A percentile compares a stretch with the other conserved stretches of the same genome.
Conservation (phyloP, 1,284 basidiomycete species). For the Boletus smithii region DNA sequence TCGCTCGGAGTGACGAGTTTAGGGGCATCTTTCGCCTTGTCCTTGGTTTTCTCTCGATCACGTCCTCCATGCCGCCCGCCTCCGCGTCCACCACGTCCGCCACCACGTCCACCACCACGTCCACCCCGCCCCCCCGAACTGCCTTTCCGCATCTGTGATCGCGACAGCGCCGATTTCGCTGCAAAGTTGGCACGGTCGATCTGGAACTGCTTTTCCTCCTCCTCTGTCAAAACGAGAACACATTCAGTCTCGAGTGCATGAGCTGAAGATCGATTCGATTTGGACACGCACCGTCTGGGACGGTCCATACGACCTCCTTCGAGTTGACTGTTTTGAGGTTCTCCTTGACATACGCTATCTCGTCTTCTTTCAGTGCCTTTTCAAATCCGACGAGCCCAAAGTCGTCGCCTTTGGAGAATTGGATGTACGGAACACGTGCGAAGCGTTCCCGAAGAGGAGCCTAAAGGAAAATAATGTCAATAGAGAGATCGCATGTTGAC, state of each 20-base stretch:
- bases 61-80: slow-evolving; percentile 36
- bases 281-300: slow-evolving; percentile 51
- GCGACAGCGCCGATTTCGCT: slow-evolving; percentile 48
- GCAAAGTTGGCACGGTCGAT: slow-evolving; percentile 67
- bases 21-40: slow-evolving; percentile 16
- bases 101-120: slow-evolving; percentile 44
- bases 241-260: neutral
- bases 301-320: slow-evolving; percentile 57
- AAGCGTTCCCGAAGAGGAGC: slow-evolving; percentile 79
- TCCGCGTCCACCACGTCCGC: slow-evolving; percentile 34
- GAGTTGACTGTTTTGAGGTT: slow-evolving; percentile 59
- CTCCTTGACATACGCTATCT: slow-evolving; percentile 61
- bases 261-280: neutral
- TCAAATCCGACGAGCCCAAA: slow-evolving; percentile 71
- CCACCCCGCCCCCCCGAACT: slow-evolving; percentile 36
- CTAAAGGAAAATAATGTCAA: slow-evolving; percentile 35
- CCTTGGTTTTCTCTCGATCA: slow-evolving; percentile 27
- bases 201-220: slow-evolving; percentile 65
- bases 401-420: slow-evolving; percentile 61
- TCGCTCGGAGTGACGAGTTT: slow-evolving; percentile 30
- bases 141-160: slow-evolving; percentile 28
- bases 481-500: neutral
- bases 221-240: slow-evolving; percentile 39
- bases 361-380: slow-evolving; percentile 65
- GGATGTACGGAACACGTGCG: slow-evolving; percentile 69